Evolutionary conservation across 1,284 basidiomycete species (phyloP), one percentile per base, ranked within the genome.

Genomic region (Agroathelia rolfsii): DNA sequence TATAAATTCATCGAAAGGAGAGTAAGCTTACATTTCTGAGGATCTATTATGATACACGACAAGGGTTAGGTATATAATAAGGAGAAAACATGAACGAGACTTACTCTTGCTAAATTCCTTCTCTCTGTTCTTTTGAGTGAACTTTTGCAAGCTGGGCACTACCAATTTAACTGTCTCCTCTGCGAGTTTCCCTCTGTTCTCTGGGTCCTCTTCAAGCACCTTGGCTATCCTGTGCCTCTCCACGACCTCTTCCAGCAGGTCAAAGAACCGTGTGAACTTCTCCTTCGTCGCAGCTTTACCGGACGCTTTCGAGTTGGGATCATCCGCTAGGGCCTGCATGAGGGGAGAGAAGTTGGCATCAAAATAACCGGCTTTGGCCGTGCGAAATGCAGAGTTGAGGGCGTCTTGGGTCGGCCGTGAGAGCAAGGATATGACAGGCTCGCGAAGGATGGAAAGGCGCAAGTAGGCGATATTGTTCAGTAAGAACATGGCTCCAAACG

Each of bases 101-200:
- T 48, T 41, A 85, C 84, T 83, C 59, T 82, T 84, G 52, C 81
- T 84, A 45, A 85, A 84, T 42, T 85, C 82, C 51, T 80, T 84
- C 32, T 81, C 81, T 25, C 64, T 62, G 43, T 80, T 73, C 49
- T 76, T 78, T 53, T 79, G 76, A 37, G 69, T 70, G 48, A 86
- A 86, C 38, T 72, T 57, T 51, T 79, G 69, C 41, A 87, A 57
- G 21, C 69, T 71, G 13, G 83, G 81, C 7, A 85, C 69, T 13
- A 86, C 75, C 6, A 87, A 59, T 55, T 76, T 80, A 15, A 78
- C 69, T 3, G 76, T 74, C 50, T 86, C 84, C 24, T 83, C 81
- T 28, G 61, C 66, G 16, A 86, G 52, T 24, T 61, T 62, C 41
- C 61, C 68, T 40, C 70, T 60, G 11, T 64, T 70, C 3, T 70